Evolutionary conservation across 176 grass and related monocot genomes (phyloP).

Genomic region (Themeda triandra): DNA sequence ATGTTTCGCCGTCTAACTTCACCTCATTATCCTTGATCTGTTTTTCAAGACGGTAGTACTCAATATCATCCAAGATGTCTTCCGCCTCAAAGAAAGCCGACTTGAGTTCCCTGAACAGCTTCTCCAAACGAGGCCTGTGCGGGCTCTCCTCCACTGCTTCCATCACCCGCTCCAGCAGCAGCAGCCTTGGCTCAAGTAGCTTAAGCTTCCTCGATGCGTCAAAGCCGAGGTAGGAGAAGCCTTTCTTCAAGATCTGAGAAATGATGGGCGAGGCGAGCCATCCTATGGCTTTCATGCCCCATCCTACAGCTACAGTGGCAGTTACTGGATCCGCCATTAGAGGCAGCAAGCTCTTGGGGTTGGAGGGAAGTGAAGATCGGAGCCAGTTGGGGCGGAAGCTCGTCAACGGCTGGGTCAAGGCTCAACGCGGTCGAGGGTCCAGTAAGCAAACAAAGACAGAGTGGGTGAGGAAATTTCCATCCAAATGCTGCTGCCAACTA

Average conservation of each 20-base stretch:
- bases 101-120: background rate
- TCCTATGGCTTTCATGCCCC: background rate
- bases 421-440: too few relatives aligned
- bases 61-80: constrained; percentile 26
- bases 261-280: constrained; percentile 22
- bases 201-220: background rate
- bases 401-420: too few relatives aligned
- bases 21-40: background rate
- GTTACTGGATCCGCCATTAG: too few relatives aligned
- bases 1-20: background rate
- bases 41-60: constrained; percentile 34
- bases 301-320: background rate
- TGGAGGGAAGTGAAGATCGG: too few relatives aligned
- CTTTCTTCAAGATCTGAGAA: background rate
- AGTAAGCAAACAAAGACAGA: too few relatives aligned
- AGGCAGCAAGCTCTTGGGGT: too few relatives aligned
- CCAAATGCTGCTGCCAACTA: too few relatives aligned
- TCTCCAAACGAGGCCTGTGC: background rate
- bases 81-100: constrained; percentile 26
- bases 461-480: too few relatives aligned
- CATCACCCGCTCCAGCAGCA: background rate
- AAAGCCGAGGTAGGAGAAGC: background rate
- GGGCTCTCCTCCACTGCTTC: background rate
- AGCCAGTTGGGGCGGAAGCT: too few relatives aligned
- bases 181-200: background rate